These are phyloP conservation scores for Passiflora organensis DNA, from an alignment of 345 rosid genomes.

Conservation along the genomic window DNA sequence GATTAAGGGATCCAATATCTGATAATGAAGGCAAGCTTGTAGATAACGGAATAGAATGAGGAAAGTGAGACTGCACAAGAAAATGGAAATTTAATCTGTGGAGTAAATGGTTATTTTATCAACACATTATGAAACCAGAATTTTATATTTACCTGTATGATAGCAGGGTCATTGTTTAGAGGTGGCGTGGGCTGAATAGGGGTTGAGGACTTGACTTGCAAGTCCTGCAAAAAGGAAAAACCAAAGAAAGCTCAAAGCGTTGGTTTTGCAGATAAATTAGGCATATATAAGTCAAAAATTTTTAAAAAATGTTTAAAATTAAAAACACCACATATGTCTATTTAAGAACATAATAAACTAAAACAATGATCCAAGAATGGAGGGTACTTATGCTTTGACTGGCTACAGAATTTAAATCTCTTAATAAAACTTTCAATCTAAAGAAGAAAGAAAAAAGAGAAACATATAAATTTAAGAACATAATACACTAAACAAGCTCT, in stretches of 20 bases:
- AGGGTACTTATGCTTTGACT: no score
- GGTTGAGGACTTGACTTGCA: slow-evolving; percentile 90
- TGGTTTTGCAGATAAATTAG: no score
- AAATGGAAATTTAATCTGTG: not conserved
- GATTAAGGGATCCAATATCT: slow-evolving; percentile 41
- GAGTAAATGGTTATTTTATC: not conserved
- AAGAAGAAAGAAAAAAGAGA: no score
- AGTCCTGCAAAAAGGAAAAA: slow-evolving; percentile 47
- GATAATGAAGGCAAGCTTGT: slow-evolving; percentile 52
- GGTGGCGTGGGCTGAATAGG: slow-evolving; percentile 62
- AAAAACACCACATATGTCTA: not conserved
- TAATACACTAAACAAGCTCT: no score
- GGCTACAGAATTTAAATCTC: no score
- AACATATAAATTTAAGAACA: no score
- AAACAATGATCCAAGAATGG: no score
- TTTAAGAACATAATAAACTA: not conserved
- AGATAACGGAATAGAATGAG: slow-evolving; percentile 50
- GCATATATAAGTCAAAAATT: no score
- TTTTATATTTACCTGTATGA: slow-evolving; percentile 63
- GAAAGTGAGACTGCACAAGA: slow-evolving; percentile 79
- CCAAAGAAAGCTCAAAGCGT: no score
- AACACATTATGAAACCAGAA: slow-evolving; percentile 1
- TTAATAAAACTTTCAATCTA: no score
- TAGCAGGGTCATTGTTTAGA: slow-evolving; percentile 84
- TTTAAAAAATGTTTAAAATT: no score